Base-by-base conservation (phyloP, 2,329 filamentous ascomycete species). In the Alternaria ventricosa region DNA sequence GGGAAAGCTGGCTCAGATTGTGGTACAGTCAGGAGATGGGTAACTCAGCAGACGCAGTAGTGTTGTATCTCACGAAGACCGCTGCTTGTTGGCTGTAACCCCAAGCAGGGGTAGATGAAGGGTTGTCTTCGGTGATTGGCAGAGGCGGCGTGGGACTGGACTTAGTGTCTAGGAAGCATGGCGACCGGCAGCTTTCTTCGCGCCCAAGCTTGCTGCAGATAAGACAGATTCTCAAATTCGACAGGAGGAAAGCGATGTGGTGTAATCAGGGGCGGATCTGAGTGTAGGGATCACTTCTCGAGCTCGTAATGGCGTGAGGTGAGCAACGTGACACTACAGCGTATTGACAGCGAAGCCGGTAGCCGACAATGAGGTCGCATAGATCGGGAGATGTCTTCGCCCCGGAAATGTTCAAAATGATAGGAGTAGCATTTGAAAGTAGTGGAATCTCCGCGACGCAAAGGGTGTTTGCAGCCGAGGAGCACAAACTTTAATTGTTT, bases 241-340 rank as follows among this genome's bases (percentile, higher is more conserved):
- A 71, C 69, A 69, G 65, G 67, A 69, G 60, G 57, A 64, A 56
- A 58, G 44, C 46, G 50, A 62, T 69, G 69, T 59, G 46, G 71
- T 72, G 67, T 28, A 56, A 71, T 71, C 33, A 30, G 51, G 60
- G 65, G 67, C 67, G 64, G 61, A 68, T 64, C 66, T 68, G 61
- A 67, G 54, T 53, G 66, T 68, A 70, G 61, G 63, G 55, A 67
- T 65, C 57, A 61, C 28, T 64, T 60, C 53, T 67, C 59, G 59
- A 70, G 64, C 63, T 72, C 61, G 61, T 69, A 65, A 66, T 67
- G 50, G 41, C 23, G 44, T 57, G 57, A 66, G 46, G 62, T 66
- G 58, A 68, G 67, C 70, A 56, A 66, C 58, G 71, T 72, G 60
- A 64, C 66, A 74, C 71, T 15, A 47, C 69, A 67, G 67, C 36